These are phyloP conservation scores for Blastobotrys proliferans DNA, from an alignment of 1,139 yeast genomes.

Conservation along the genomic window DNA sequence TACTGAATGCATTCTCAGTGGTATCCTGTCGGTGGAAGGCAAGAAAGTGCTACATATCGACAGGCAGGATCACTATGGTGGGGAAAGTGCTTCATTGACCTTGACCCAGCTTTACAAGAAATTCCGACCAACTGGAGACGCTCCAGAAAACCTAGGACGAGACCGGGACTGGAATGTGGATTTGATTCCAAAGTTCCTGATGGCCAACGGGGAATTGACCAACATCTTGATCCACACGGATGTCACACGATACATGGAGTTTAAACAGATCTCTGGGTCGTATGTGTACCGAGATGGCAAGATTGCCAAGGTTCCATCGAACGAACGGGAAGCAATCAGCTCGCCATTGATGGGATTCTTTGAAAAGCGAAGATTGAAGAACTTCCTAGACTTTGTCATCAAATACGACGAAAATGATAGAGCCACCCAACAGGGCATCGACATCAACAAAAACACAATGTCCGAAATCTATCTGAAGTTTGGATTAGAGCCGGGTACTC, in stretches of 20 bases:
- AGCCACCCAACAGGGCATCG: constrained; percentile 77
- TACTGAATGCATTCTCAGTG: constrained; percentile 94
- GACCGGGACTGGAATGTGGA: constrained; percentile 99
- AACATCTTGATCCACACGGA: constrained; percentile 93
- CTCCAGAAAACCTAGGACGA: constrained; percentile 75
- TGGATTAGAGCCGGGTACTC: constrained; percentile 89
- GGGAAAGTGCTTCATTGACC: constrained; percentile 63
- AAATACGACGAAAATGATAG: constrained; percentile 73
- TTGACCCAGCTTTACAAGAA: constrained; percentile 46
- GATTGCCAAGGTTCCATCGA: constrained; percentile 93
- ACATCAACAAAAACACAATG: constrained; percentile 87
- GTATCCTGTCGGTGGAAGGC: constrained; percentile 90
- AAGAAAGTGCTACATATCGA: constrained; percentile 96
- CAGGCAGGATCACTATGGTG: constrained; percentile 96
- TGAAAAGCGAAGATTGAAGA: constrained; percentile 93
- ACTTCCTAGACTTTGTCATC: constrained; percentile 83
- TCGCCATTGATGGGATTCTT: constrained; percentile 94
- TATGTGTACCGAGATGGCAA: constrained; percentile 89
- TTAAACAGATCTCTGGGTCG: constrained; percentile 92
- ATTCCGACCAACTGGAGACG: constrained; percentile 46
- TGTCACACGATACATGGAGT: constrained; percentile 92
- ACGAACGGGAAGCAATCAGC: constrained; percentile 83
- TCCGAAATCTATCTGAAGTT: constrained; percentile 84
- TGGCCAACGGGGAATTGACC: constrained; percentile 98
- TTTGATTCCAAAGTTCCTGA: constrained; percentile 90